Evolutionary conservation across 2,329 filamentous ascomycete genomes (phyloP).

Genomic region (Dissoconium aciculare): DNA sequence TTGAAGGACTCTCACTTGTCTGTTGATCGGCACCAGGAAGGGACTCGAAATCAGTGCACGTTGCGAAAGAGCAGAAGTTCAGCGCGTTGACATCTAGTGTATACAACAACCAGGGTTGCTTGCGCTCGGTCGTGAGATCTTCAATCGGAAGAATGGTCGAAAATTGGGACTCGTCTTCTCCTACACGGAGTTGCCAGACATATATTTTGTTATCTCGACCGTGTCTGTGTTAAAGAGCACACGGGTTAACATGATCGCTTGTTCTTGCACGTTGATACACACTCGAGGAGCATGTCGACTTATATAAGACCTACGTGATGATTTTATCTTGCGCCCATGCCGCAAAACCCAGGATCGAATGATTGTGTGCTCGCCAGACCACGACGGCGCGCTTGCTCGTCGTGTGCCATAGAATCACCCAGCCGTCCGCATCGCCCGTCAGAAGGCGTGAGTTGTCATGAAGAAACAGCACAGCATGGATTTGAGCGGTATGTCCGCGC

Average conservation of each 20-base stretch:
- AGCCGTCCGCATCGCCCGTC: conserved; percentile 82
- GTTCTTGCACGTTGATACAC: not conserved
- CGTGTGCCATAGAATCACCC: conserved; percentile 73
- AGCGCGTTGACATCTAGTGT: conserved; percentile 76
- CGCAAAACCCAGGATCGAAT: conserved; percentile 58
- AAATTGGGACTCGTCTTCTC: conserved; percentile 46
- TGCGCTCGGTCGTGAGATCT: conserved; percentile 30
- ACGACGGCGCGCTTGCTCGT: conserved; percentile 64
- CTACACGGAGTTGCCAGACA: conserved; percentile 58
- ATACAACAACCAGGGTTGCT: conserved; percentile 72
- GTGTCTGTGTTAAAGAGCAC: conserved; percentile 42
- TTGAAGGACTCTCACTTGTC: not conserved
- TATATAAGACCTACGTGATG: conserved; percentile 54
- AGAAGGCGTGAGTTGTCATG: conserved; percentile 59
- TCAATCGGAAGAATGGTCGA: conserved; percentile 61
- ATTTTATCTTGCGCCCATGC: conserved; percentile 59
- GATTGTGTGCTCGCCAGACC: conserved; percentile 75
- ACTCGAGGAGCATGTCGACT: not conserved
- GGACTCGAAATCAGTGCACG: conserved; percentile 28
- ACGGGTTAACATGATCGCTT: too few species aligned
- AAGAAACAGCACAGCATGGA: conserved; percentile 64
- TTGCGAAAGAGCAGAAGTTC: conserved; percentile 82
- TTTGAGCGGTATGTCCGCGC: conserved; percentile 67
- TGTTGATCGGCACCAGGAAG: too few species aligned
- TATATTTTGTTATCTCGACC: conserved; percentile 76